phyloP scores from a whole-genome alignment of 495 filamentous ascomycete genomes.

The Penicillium lividum region DNA sequence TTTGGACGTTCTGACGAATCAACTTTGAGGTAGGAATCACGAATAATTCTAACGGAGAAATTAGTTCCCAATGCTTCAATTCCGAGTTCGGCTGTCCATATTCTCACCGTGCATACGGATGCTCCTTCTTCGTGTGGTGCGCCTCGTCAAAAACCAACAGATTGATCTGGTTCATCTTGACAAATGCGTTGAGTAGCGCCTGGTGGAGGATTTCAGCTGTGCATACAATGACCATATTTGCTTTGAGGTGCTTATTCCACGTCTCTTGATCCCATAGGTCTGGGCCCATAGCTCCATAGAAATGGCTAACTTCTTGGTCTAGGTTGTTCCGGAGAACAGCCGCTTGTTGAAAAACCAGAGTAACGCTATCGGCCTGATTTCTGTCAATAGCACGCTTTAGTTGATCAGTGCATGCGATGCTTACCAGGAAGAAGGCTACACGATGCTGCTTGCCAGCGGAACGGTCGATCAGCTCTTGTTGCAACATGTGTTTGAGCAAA shows the following conservation, averaged over 20 bases:
- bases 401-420: neutral
- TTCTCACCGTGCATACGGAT: conserved; percentile 75
- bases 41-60: conserved; percentile 63
- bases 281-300: conserved; percentile 72
- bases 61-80: neutral
- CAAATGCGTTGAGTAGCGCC: conserved; percentile 77
- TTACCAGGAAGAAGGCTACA: conserved; percentile 82
- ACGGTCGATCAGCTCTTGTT: conserved; percentile 75
- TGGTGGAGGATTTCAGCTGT: conserved; percentile 84
- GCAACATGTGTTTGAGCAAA: conserved; percentile 74
- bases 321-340: conserved; percentile 82
- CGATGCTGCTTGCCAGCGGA: conserved; percentile 58
- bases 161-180: conserved; percentile 83
- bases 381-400: conserved; percentile 2
- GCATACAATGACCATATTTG: conserved; percentile 89
- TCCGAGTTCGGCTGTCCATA: neutral
- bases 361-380: conserved; percentile 76
- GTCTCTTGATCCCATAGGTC: conserved; percentile 65
- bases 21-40: conserved; percentile 70
- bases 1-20: conserved; percentile 59
- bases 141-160: conserved; percentile 95
- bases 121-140: conserved; percentile 94
- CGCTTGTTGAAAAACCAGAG: conserved; percentile 87
- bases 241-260: conserved; percentile 67
- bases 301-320: conserved; percentile 73